Evolutionary conservation across 306 rosid genomes (phyloP).

Genomic region (Castanea mollissima): DNA sequence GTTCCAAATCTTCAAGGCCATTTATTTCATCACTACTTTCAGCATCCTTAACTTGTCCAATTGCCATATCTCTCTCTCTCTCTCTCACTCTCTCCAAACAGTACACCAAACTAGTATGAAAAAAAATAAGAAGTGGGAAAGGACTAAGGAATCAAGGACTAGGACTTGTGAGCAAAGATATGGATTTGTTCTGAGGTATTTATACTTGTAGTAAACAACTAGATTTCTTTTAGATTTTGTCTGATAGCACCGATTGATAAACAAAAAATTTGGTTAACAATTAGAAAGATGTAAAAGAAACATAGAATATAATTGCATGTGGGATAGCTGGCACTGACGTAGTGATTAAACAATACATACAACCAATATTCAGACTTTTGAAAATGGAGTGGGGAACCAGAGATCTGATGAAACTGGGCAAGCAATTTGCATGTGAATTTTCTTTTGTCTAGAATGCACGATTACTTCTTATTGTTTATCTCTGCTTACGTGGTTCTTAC

Average conservation of each 20-base stretch:
- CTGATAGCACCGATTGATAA: slow-evolving; percentile 5
- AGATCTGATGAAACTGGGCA: background rate
- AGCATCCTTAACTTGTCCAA: slow-evolving; percentile 45
- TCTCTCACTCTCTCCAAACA: slow-evolving; percentile 7
- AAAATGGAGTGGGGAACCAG: background rate
- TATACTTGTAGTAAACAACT: background rate
- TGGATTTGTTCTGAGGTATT: background rate
- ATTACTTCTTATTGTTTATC: slow-evolving; percentile 5
- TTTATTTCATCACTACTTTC: slow-evolving; percentile 39
- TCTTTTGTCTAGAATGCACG: slow-evolving; percentile 4
- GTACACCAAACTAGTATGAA: background rate
- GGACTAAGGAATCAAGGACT: background rate
- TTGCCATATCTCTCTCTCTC: slow-evolving; percentile 37
- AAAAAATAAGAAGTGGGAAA: background rate
- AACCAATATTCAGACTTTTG: slow-evolving; percentile 12
- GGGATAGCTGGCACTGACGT: slow-evolving; percentile 42
- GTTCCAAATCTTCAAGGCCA: slow-evolving; percentile 34
- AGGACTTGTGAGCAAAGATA: background rate
- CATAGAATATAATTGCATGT: background rate
- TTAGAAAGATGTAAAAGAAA: too few relatives aligned
- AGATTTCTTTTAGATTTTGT: background rate
- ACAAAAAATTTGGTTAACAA: background rate
- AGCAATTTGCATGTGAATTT: slow-evolving; percentile 2
- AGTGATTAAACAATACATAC: background rate
- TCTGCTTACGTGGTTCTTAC: slow-evolving; percentile 39